phyloP scores from a whole-genome alignment of 1,284 basidiomycete genomes.

The Austroboletus niveus region DNA sequence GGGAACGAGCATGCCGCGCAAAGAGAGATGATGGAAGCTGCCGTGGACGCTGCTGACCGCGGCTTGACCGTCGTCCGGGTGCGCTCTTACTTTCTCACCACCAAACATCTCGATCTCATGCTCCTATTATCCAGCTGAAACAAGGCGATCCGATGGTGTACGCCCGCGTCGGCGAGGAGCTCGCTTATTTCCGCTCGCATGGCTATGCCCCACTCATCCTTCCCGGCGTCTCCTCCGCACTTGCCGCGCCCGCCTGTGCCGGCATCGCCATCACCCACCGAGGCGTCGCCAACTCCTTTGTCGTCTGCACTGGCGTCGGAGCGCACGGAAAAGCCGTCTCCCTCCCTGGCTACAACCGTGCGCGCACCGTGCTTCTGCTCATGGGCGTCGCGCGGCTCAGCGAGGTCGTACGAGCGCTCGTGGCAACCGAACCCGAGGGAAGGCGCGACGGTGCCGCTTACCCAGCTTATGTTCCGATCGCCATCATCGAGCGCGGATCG shows the following conservation, averaged over 20 bases:
- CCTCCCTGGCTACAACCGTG: constrained; percentile 84
- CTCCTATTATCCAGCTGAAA: constrained; percentile 63
- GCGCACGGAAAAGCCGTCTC: constrained; percentile 81
- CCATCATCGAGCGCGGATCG: constrained; percentile 90
- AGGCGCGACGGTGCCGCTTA: constrained; percentile 60
- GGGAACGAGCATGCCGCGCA: constrained; percentile 96
- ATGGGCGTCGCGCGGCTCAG: constrained; percentile 93
- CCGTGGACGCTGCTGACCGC: constrained; percentile 73
- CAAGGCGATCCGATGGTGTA: constrained; percentile 97
- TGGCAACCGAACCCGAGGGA: constrained; percentile 14
- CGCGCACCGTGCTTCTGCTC: constrained; percentile 78
- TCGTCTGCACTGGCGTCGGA: constrained; percentile 93
- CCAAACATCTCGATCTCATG: neutral
- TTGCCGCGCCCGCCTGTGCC: constrained; percentile 88
- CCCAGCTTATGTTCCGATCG: constrained; percentile 80
- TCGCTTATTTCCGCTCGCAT: constrained; percentile 84
- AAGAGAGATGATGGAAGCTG: constrained; percentile 89
- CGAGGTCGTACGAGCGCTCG: constrained; percentile 69
- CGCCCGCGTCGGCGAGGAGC: constrained; percentile 92
- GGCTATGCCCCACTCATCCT: constrained; percentile 84
- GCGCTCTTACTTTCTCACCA: constrained; percentile 21
- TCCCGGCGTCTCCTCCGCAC: constrained; percentile 86
- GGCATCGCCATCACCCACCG: constrained; percentile 95
- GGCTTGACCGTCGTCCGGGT: constrained; percentile 89
- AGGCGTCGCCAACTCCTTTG: constrained; percentile 86